Evolutionary conservation across 352 stramenopile species (phyloP).

Genomic region (Phytophthora cactorum): DNA sequence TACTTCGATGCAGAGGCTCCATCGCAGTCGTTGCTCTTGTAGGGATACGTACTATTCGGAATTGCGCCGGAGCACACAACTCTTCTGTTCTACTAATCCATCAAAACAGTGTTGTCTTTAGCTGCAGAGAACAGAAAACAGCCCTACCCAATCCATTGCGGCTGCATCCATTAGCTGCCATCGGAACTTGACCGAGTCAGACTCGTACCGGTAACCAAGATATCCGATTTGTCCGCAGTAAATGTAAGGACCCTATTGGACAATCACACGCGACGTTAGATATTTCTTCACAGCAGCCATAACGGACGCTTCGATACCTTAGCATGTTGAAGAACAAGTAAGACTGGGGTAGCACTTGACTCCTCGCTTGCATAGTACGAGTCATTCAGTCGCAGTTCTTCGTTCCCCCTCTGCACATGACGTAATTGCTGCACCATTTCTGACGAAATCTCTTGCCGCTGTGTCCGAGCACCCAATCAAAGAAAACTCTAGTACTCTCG

Average conservation of each 20-base stretch:
- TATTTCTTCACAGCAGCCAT: neutral
- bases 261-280: neutral
- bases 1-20: too few species aligned
- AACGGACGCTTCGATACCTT: neutral
- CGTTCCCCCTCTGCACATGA: neutral
- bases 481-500: neutral
- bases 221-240: slow-evolving; percentile 2
- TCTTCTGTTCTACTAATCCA: too few species aligned
- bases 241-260: neutral
- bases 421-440: neutral
- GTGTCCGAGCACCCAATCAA: neutral
- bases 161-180: slow-evolving; percentile 5
- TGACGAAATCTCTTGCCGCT: neutral
- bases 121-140: neutral
- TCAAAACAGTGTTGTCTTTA: neutral
- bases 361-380: slow-evolving; percentile 4
- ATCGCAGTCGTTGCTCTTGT: too few species aligned
- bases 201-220: neutral
- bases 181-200: neutral
- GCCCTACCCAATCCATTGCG: neutral
- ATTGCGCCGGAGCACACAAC: too few species aligned
- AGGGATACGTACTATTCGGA: too few species aligned
- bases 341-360: neutral
- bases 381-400: neutral
- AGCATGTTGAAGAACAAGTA: slow-evolving; percentile 5